Evolutionary conservation across 2,329 filamentous ascomycete genomes (phyloP), one percentile per base, ranked within the genome.

Genomic region (Xylaria hypoxylon): DNA sequence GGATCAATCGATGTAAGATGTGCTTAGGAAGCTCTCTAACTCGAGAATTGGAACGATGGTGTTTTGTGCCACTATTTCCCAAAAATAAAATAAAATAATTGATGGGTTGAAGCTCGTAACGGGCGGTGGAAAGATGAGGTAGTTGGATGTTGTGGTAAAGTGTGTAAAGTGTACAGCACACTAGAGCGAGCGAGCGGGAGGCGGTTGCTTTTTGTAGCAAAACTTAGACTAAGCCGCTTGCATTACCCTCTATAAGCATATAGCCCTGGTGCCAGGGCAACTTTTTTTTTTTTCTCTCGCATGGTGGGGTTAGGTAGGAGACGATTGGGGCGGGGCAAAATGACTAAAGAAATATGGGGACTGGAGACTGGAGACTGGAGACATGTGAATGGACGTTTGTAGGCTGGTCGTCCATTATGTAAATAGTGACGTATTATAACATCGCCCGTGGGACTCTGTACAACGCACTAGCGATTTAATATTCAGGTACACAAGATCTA

Each of bases 381-480:
- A 64, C 50, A 67, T 65, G 52, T 68, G 65, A 67, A 51, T 51
- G 42, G 35, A 26, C 17, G 7, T n/a, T 24, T 2, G 59, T 26
- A 24, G 52, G 19, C 15, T 28, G 58, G 28, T 48, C 17, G 42
- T 31, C 33, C 35, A 56, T 40, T 33, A 51, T 44, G 56, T 47
- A 35, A 47, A 57, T 52, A 47, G 55, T 67, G 65, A 67, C 65
- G 65, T 67, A 60, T 35, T 31, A 19, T 24, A 62, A 26, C 40
- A 11, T 65, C 38, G 40, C 33, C 35, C 35, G 40, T 19, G 58
- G 28, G 19, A 47, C 17, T 53, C 28, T 56, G 31, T 40, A 33
- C 28, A 44, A 52, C 52, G 45, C 33, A 63, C 35, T 57, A 58
- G 33, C 44, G 33, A 38, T 13, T 7, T 28, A 31, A 56, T 53